phyloP scores from a whole-genome alignment of 1,139 yeast species.

The Geotrichum aggregatum region DNA sequence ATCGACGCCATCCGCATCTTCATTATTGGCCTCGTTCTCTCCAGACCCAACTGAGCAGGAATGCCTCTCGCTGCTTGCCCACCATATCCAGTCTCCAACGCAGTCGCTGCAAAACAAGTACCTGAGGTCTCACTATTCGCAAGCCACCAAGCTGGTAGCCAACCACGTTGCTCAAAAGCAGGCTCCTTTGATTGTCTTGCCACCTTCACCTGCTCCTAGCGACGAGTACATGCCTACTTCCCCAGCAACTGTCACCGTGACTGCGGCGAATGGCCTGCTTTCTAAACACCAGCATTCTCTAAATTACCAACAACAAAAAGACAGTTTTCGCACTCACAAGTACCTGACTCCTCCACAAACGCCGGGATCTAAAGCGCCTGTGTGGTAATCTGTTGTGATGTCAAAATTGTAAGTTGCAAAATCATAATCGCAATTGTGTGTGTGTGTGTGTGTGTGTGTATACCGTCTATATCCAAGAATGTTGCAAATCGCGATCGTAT shows the following conservation, averaged over 20 bases:
- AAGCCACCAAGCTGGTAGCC: slow-evolving; percentile 33
- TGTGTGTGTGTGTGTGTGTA: too few relatives aligned
- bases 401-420: too few relatives aligned
- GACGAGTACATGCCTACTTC: slow-evolving; percentile 22
- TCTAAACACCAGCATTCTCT: too few relatives aligned
- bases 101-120: slow-evolving; percentile 39
- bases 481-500: neutral
- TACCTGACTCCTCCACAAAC: slow-evolving; percentile 20
- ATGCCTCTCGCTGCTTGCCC: slow-evolving; percentile 16
- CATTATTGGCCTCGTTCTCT: neutral
- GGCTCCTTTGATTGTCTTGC: slow-evolving; percentile 20
- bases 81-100: slow-evolving; percentile 39
- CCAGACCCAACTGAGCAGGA: slow-evolving; percentile 5
- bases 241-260: too few relatives aligned
- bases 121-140: slow-evolving; percentile 30
- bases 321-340: neutral
- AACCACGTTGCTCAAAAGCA: slow-evolving; percentile 31
- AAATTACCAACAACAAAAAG: neutral
- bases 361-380: neutral
- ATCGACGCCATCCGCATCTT: slow-evolving; percentile 3
- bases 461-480: too few relatives aligned
- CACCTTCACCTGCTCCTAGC: slow-evolving; percentile 31
- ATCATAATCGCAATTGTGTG: too few relatives aligned
- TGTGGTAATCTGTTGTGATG: too few relatives aligned
- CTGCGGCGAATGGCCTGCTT: too few relatives aligned